Evolutionary conservation across 805 yeast species (phyloP).

Genomic region (Jamesozyma hellenica): DNA sequence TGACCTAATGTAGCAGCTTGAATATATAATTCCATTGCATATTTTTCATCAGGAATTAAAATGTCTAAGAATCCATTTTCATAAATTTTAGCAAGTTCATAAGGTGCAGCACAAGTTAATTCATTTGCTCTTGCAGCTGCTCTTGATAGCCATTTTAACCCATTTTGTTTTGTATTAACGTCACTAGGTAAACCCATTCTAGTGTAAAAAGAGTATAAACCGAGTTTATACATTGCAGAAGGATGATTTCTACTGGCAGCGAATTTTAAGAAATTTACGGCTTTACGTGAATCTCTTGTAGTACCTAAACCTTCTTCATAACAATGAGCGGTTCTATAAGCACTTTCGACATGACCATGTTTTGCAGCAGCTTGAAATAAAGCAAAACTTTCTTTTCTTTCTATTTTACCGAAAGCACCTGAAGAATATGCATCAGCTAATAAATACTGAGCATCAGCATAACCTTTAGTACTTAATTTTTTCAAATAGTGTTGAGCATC

Average conservation of each 20-base stretch:
- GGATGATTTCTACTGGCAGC: slow-evolving; percentile 91
- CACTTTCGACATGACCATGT: slow-evolving; percentile 84
- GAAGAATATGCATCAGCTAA: slow-evolving; percentile 84
- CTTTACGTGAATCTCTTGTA: slow-evolving; percentile 76
- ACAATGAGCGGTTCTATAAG: slow-evolving; percentile 84
- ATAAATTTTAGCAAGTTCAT: slow-evolving; percentile 77
- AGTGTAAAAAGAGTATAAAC: slow-evolving; percentile 74
- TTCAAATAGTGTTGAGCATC: slow-evolving; percentile 68
- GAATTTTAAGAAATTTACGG: slow-evolving; percentile 68
- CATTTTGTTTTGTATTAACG: slow-evolving; percentile 65
- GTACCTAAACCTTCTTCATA: slow-evolving; percentile 93
- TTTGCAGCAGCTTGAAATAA: slow-evolving; percentile 87
- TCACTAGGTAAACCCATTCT: slow-evolving; percentile 71
- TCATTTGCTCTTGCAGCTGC: slow-evolving; percentile 80
- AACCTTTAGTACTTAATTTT: slow-evolving; percentile 67
- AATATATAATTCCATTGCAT: slow-evolving; percentile 76
- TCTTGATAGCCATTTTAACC: slow-evolving; percentile 85
- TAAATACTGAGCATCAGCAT: slow-evolving; percentile 82
- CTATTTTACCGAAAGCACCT: slow-evolving; percentile 74
- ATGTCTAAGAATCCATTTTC: slow-evolving; percentile 79
- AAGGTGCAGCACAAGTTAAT: slow-evolving; percentile 86
- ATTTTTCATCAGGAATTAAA: slow-evolving; percentile 69
- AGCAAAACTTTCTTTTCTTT: slow-evolving; percentile 62
- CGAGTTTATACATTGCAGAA: slow-evolving; percentile 92
- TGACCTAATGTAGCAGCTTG: slow-evolving; percentile 87